phyloP scores from a whole-genome alignment of 2,329 filamentous ascomycete species.

The Leptographium lundbergii region DNA sequence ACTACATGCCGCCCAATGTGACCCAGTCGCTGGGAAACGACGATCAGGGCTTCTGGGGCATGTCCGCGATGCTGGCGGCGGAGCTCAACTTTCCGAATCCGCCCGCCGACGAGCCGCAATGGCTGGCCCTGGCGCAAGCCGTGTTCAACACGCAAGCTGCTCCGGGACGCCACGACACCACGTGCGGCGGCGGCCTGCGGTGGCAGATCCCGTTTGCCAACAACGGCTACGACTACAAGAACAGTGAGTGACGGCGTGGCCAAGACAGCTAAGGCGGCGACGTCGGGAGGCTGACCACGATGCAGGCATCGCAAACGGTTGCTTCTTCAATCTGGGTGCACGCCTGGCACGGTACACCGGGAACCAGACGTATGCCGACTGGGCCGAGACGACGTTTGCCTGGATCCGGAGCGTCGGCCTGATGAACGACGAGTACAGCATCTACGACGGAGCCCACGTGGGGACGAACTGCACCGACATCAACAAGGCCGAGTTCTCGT shows the following conservation, averaged over 20 bases:
- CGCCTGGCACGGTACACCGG: constrained; percentile 49
- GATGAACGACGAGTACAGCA: constrained; percentile 41
- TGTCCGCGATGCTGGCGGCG: constrained; percentile 42
- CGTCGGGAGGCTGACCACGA: not conserved
- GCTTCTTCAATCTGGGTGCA: constrained; percentile 38
- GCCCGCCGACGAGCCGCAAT: constrained; percentile 26
- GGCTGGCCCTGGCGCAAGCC: constrained; percentile 43
- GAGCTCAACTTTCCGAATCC: constrained; percentile 39
- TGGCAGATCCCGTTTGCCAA: constrained; percentile 57
- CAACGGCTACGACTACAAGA: constrained; percentile 53
- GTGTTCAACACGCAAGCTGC: constrained; percentile 40
- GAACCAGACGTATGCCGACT: constrained; percentile 42
- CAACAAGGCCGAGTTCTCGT: constrained; percentile 41
- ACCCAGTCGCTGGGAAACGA: constrained; percentile 39
- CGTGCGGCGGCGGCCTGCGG: constrained; percentile 49
- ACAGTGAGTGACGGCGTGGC: constrained; percentile 15
- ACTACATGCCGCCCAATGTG: constrained; percentile 37
- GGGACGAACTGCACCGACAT: constrained; percentile 37
- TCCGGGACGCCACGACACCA: constrained; percentile 36
- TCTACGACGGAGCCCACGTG: constrained; percentile 44
- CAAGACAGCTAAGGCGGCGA: accelerated
- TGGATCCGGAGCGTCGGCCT: constrained; percentile 39
- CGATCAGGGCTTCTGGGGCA: constrained; percentile 47
- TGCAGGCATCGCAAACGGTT: constrained; percentile 29
- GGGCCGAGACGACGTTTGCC: constrained; percentile 42